Evolutionary conservation across 2,329 filamentous ascomycete species (phyloP).

Genomic region (Zarea fungicola): DNA sequence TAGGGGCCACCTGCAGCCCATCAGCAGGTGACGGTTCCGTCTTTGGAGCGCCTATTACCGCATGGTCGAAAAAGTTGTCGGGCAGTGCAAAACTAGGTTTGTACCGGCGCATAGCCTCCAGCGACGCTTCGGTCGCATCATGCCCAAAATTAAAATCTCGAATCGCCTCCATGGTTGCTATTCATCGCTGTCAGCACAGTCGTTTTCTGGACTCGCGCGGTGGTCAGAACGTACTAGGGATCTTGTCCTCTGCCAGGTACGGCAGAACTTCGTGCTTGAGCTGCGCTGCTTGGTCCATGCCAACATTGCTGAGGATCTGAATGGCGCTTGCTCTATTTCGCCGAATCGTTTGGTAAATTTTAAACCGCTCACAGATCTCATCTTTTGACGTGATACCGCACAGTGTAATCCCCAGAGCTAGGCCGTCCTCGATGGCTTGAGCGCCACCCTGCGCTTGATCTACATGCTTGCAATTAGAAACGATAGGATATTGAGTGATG

Average conservation of each 20-base stretch:
- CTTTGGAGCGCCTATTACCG: constrained; percentile 14
- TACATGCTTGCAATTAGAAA: constrained; percentile 13
- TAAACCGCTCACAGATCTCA: too few species aligned
- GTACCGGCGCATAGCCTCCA: constrained; percentile 17
- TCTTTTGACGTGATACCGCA: constrained; percentile 16
- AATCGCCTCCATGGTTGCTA: constrained; percentile 10
- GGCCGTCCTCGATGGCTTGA: constrained; percentile 32
- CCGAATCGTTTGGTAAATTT: constrained; percentile 21
- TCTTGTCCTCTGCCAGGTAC: constrained; percentile 23
- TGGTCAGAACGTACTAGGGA: constrained; percentile 24
- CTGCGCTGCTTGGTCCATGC: constrained; percentile 25
- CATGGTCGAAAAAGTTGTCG: constrained; percentile 18
- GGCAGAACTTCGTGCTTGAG: constrained; percentile 24
- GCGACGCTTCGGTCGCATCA: constrained; percentile 17
- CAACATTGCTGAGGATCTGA: constrained; percentile 36
- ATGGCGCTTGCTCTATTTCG: constrained; percentile 27
- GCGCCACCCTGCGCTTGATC: constrained; percentile 36
- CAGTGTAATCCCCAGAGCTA: constrained; percentile 27
- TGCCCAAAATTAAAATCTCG: constrained; percentile 18
- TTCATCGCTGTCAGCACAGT: not conserved
- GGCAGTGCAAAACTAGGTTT: constrained; percentile 18
- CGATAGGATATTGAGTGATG: not conserved
- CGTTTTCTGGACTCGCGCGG: too few species aligned
- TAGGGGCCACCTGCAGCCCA: too few species aligned
- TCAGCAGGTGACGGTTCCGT: too few species aligned